phyloP scores from a whole-genome alignment of 2,329 filamentous ascomycete species.

The Neopestalotiopsis sp. region DNA sequence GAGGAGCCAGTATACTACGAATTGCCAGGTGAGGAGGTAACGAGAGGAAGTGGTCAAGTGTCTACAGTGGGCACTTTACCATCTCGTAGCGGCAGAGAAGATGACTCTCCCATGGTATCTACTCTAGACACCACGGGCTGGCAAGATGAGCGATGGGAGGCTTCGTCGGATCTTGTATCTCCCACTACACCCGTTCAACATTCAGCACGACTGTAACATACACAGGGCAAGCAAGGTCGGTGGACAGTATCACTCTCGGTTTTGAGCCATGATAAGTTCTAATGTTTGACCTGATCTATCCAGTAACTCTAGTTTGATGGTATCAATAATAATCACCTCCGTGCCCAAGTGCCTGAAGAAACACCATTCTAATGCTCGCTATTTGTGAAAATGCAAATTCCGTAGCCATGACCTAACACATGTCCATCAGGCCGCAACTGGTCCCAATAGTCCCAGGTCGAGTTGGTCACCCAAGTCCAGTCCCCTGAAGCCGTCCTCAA shows the following conservation, averaged over 20 bases:
- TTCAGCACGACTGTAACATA: background rate
- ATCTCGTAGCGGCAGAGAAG: conserved; percentile 20
- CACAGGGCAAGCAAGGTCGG: too few relatives aligned
- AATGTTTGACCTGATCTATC: background rate
- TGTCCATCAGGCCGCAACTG: conserved; percentile 5
- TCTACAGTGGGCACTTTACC: conserved; percentile 23
- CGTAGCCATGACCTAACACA: background rate
- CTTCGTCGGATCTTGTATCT: conserved; percentile 31
- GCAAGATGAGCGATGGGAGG: conserved; percentile 23
- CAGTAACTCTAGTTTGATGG: background rate
- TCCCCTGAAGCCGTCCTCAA: conserved; percentile 85
- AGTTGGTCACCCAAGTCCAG: conserved; percentile 55
- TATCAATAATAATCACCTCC: background rate
- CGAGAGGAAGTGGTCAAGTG: conserved; percentile 15
- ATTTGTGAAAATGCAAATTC: conserved; percentile 6
- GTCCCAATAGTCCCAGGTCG: background rate
- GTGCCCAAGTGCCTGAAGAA: background rate
- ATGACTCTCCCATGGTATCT: conserved; percentile 31
- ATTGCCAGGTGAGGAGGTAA: conserved; percentile 27
- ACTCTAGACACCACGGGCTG: conserved; percentile 27
- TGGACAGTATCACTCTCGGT: too few relatives aligned
- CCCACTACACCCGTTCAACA: conserved; percentile 27
- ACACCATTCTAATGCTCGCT: conserved; percentile 9
- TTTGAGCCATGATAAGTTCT: too few relatives aligned
- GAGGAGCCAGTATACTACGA: conserved; percentile 31